Evolutionary conservation across 2,329 filamentous ascomycete genomes (phyloP).

Genomic region (Fusarium newnesense): DNA sequence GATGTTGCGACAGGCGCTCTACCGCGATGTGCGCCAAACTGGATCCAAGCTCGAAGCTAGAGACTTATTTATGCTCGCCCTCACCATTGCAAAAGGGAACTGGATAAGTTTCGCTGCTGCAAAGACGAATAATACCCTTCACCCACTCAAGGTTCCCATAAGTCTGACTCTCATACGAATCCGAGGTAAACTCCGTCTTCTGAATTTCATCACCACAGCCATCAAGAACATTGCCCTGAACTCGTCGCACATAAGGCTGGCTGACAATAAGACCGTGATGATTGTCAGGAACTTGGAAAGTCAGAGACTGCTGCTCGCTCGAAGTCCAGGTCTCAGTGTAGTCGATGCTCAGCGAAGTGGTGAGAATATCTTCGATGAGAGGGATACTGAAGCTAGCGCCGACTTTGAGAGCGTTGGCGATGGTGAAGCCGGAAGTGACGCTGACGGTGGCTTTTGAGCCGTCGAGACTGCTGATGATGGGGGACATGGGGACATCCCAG

Average conservation of each 20-base stretch:
- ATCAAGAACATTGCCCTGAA: constrained; percentile 25
- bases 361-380: constrained; percentile 10
- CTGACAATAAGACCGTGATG: constrained; percentile 38
- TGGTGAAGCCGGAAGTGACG: constrained; percentile 20
- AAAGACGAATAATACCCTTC: constrained; percentile 39
- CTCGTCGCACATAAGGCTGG: constrained; percentile 37
- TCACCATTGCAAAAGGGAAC: constrained; percentile 38
- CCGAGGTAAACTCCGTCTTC: constrained; percentile 23
- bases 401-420: constrained; percentile 26
- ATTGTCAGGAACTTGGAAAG: constrained; percentile 24
- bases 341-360: constrained; percentile 14
- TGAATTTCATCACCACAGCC: constrained; percentile 27
- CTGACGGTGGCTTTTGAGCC: constrained; percentile 25
- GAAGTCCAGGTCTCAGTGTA: constrained; percentile 31
- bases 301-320: constrained; percentile 22
- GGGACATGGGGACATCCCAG: constrained; percentile 40
- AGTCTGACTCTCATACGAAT: constrained; percentile 29
- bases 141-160: constrained; percentile 38
- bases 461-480: constrained; percentile 33
- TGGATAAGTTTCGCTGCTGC: constrained; percentile 35
- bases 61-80: constrained; percentile 24
- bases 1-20: accelerated
- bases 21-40: accelerated
- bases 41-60: accelerated
- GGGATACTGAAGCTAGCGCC: constrained; percentile 2